These are phyloP conservation scores for Lachnellula suecica DNA, from an alignment of 2,329 filamentous ascomycete species.

Conservation along the genomic window DNA sequence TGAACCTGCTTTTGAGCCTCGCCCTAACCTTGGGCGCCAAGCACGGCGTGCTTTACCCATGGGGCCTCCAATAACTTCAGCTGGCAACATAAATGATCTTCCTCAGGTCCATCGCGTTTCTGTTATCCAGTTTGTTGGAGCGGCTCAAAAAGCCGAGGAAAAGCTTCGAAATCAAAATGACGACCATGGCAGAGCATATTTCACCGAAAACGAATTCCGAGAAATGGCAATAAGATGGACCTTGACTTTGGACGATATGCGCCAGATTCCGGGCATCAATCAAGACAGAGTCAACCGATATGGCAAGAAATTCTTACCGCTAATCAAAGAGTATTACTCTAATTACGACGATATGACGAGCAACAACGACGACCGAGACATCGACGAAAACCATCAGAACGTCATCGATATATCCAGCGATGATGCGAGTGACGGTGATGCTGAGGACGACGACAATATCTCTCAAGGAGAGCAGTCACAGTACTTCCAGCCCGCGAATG, in stretches of 20 bases:
- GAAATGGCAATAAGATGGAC: conserved; percentile 75
- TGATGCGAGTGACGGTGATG: conserved; percentile 25
- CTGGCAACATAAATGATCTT: conserved; percentile 53
- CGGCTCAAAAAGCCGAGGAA: conserved; percentile 61
- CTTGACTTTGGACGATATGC: conserved; percentile 59
- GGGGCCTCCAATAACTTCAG: conserved; percentile 58
- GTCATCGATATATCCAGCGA: conserved; percentile 54
- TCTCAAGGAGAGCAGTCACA: conserved; percentile 11
- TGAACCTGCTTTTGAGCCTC: conserved; percentile 34
- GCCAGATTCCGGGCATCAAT: conserved; percentile 61
- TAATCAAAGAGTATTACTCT: conserved; percentile 50
- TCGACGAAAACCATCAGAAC: conserved; percentile 37
- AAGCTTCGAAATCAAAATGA: conserved; percentile 58
- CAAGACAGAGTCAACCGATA: conserved; percentile 59
- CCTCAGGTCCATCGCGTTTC: conserved; percentile 61
- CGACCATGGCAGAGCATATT: conserved; percentile 54
- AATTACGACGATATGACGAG: conserved; percentile 51
- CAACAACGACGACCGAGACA: conserved; percentile 22
- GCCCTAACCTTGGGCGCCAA: background rate
- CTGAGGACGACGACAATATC: conserved; percentile 9
- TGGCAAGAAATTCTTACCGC: conserved; percentile 58
- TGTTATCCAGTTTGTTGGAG: conserved; percentile 62
- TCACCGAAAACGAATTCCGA: conserved; percentile 67
- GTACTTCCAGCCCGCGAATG: conserved; percentile 6
- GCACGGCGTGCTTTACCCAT: conserved; percentile 35